Conservation (phyloP, 495 filamentous ascomycete genomes). For the Neurospora sp. region DNA sequence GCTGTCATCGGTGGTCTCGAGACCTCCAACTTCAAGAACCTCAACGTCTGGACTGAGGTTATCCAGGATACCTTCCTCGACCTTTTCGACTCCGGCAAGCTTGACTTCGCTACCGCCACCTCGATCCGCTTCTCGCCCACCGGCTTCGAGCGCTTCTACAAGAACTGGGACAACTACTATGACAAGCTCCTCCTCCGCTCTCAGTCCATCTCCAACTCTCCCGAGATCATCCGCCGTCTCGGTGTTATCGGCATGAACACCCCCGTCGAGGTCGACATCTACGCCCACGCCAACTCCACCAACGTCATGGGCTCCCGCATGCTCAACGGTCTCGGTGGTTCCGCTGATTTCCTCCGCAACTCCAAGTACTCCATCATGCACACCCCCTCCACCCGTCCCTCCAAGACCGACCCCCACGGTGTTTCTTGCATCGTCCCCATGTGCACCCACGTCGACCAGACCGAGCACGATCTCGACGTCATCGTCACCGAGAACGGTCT, state of each 20-base stretch:
- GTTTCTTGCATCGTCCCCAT: constrained; percentile 84
- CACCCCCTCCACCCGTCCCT: constrained; percentile 69
- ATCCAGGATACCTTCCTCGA: constrained; percentile 91
- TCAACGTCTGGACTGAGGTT: constrained; percentile 91
- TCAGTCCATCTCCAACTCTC: constrained; percentile 85
- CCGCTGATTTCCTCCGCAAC: constrained; percentile 76
- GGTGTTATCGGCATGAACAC: constrained; percentile 95
- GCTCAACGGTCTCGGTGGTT: constrained; percentile 85
- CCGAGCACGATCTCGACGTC: constrained; percentile 82
- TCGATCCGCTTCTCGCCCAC: constrained; percentile 87
- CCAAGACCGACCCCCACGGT: constrained; percentile 74
- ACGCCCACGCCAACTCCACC: constrained; percentile 86
- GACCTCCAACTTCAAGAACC: constrained; percentile 74
- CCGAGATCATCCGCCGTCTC: constrained; percentile 82
- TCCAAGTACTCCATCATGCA: constrained; percentile 92
- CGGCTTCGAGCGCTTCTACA: constrained; percentile 88
- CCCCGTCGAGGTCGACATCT: constrained; percentile 88
- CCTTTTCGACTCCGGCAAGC: constrained; percentile 80
- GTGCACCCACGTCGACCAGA: constrained; percentile 90
- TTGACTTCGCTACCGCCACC: constrained; percentile 87
- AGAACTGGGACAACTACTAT: constrained; percentile 69
- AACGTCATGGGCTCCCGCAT: constrained; percentile 87
- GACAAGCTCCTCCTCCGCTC: constrained; percentile 78
- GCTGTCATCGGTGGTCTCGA: constrained; percentile 80
- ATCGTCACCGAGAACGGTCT: constrained; percentile 82